Conservation (phyloP, 345 rosid species). For the Melaleuca quinquenervia region DNA sequence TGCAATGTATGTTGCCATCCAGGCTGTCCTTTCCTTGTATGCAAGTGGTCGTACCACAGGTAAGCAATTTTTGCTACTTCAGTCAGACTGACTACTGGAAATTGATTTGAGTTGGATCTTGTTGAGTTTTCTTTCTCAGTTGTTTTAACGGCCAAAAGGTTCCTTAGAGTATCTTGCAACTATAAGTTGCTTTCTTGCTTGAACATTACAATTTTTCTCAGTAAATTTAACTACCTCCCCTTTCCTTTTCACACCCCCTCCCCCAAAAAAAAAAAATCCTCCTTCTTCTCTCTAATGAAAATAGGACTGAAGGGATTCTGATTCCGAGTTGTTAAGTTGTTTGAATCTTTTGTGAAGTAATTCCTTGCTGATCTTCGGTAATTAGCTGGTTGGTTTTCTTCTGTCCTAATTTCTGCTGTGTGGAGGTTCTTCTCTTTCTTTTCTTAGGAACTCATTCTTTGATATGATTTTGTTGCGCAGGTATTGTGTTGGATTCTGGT, state of each 20-base stretch:
- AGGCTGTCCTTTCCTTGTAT: conserved; percentile 88
- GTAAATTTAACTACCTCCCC: neutral
- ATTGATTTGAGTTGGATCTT: neutral
- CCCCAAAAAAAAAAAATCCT: too few species aligned
- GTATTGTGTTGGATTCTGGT: conserved; percentile 90
- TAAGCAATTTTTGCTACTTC: conserved; percentile 14
- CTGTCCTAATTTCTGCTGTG: neutral
- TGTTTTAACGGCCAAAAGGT: neutral
- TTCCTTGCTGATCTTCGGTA: neutral
- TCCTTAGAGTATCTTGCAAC: neutral
- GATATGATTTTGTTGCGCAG: conserved; percentile 11
- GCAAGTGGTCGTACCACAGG: conserved; percentile 98
- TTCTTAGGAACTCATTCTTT: neutral
- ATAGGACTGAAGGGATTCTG: neutral
- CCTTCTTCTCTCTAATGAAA: neutral
- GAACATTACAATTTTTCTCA: neutral
- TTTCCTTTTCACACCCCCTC: neutral
- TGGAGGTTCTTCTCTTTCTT: neutral
- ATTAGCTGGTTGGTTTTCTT: neutral
- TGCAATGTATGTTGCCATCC: conserved; percentile 89
- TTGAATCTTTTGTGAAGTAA: neutral
- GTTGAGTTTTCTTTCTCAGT: neutral
- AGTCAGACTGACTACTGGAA: neutral
- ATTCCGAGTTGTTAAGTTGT: neutral
- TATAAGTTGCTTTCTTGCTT: neutral